A percentile compares a stretch with the other conserved stretches of the same genome.
phyloP scores from a whole-genome alignment of 306 rosid genomes.

The Neltuma alba region DNA sequence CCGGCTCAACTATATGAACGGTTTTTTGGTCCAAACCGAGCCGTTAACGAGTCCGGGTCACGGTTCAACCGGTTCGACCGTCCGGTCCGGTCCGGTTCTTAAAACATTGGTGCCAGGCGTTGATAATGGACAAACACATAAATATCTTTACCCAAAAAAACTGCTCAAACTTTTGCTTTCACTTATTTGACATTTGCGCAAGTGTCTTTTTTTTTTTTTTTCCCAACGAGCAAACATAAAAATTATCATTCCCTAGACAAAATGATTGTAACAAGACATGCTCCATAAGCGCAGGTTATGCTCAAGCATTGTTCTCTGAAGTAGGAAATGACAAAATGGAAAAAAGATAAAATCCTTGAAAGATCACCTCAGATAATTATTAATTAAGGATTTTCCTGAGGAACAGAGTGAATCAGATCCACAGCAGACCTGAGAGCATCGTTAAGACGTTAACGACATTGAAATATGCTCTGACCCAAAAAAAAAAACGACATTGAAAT shows the following conservation, averaged over 20 bases:
- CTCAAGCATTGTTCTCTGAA: conserved; percentile 22
- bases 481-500: too few species aligned
- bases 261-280: conserved; percentile 19
- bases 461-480: too few species aligned
- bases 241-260: not conserved
- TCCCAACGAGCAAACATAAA: conserved; percentile 27
- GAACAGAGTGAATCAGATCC: conserved; percentile 54
- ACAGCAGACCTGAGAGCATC: conserved; percentile 30
- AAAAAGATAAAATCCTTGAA: conserved; percentile 22
- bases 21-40: too few species aligned
- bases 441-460: not conserved
- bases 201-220: too few species aligned
- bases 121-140: conserved; percentile 41
- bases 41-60: too few species aligned
- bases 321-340: conserved; percentile 26
- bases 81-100: too few species aligned
- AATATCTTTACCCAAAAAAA: conserved; percentile 34
- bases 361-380: conserved; percentile 14
- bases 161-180: conserved; percentile 29
- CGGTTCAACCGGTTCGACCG: too few species aligned
- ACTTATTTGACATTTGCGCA: conserved; percentile 33
- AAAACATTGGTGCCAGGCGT: conserved; percentile 36
- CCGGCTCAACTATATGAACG: too few species aligned
- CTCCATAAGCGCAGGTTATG: not conserved
- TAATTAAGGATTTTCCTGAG: conserved; percentile 30